These are phyloP conservation scores for Yamadazyma ubonensis DNA, from an alignment of 805 yeast genomes.

Conservation along the genomic window DNA sequence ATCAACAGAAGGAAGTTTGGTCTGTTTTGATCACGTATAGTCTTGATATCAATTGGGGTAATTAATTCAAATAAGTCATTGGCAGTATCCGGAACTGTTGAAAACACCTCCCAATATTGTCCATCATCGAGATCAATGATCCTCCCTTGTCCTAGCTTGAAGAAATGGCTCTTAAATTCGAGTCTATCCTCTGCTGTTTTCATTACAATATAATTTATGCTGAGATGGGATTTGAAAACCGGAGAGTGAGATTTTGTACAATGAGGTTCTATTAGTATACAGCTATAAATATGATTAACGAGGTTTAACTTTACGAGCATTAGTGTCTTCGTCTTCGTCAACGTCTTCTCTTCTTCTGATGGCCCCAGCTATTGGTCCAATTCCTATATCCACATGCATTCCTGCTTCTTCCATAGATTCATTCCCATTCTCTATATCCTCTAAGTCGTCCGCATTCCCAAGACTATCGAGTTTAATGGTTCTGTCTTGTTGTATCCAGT, in stretches of 20 bases:
- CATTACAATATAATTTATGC: conserved; percentile 46
- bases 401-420: conserved; percentile 30
- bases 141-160: conserved; percentile 51
- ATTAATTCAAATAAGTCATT: conserved; percentile 59
- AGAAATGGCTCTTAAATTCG: conserved; percentile 58
- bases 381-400: conserved; percentile 44
- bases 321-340: conserved; percentile 15
- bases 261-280: neutral
- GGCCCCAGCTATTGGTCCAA: conserved; percentile 33
- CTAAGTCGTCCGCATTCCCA: conserved; percentile 33
- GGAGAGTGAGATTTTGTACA: conserved; percentile 1
- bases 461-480: conserved; percentile 15
- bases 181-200: conserved; percentile 72
- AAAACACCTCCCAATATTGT: conserved; percentile 32
- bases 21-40: conserved; percentile 56
- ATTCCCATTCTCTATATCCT: conserved; percentile 11
- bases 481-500: conserved; percentile 1
- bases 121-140: conserved; percentile 25
- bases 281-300: neutral
- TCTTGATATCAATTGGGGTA: conserved; percentile 55
- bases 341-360: conserved; percentile 28
- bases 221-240: neutral
- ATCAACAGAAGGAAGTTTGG: conserved; percentile 58
- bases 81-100: conserved; percentile 45
- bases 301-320: conserved; percentile 5